These are phyloP conservation scores for Eustoma russellianum DNA, from an alignment of 257 asterid species.

Conservation along the genomic window DNA sequence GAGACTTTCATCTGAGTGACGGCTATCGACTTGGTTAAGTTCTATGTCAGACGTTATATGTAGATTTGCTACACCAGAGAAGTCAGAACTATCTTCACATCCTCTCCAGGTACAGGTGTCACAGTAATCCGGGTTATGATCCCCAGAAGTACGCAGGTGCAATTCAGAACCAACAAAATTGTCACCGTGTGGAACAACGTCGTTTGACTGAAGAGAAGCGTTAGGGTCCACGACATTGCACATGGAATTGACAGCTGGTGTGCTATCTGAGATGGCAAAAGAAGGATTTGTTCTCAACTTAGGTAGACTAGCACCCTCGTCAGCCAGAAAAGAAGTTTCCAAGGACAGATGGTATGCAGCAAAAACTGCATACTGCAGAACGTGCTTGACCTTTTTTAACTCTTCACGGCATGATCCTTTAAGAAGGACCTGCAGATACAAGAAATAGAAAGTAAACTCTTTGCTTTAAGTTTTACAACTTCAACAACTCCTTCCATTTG, in stretches of 20 bases:
- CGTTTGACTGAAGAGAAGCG: conserved; percentile 11
- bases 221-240: conserved; percentile 22
- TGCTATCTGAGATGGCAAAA: conserved; percentile 22
- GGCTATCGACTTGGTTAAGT: conserved; percentile 11
- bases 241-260: conserved; percentile 22
- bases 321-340: conserved; percentile 87
- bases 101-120: conserved; percentile 30
- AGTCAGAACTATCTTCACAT: conserved; percentile 26
- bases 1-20: conserved; percentile 5
- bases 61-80: conserved; percentile 25
- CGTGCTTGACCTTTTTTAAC: conserved; percentile 79
- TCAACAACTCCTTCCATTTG: not conserved
- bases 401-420: conserved; percentile 68
- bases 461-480: conserved; percentile 2
- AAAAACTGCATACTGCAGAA: conserved; percentile 72
- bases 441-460: conserved; percentile 7
- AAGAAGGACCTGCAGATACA: conserved; percentile 55
- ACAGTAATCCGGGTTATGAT: conserved; percentile 17
- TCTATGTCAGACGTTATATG: conserved; percentile 27
- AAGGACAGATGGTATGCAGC: conserved; percentile 91
- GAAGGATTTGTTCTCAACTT: conserved; percentile 25
- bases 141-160: conserved; percentile 42
- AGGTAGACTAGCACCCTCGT: conserved; percentile 93
- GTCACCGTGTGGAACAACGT: conserved; percentile 19
- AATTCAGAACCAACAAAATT: conserved; percentile 35